Evolutionary conservation across 2,329 filamentous ascomycete genomes (phyloP).

Genomic region (Colletotrichum cereale): DNA sequence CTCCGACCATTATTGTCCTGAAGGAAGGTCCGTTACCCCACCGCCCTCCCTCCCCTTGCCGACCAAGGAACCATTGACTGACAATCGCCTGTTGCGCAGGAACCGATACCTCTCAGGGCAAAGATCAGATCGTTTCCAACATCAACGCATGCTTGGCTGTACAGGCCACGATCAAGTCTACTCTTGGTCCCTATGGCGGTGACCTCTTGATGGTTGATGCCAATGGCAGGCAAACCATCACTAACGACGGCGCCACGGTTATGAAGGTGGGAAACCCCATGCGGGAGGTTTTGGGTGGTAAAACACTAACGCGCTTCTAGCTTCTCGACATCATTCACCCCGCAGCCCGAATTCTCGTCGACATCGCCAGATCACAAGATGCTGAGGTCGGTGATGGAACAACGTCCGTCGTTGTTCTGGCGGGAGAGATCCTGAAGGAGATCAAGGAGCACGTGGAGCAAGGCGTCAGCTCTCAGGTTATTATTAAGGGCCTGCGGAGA

Average conservation of each 20-base stretch:
- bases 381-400: slow-evolving; percentile 98
- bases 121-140: slow-evolving; percentile 96
- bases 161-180: slow-evolving; percentile 95
- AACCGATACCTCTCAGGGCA: slow-evolving; percentile 96
- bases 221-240: slow-evolving; percentile 97
- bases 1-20: slow-evolving; percentile 97
- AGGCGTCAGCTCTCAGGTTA: slow-evolving; percentile 96
- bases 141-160: slow-evolving; percentile 98
- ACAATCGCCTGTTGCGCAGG: slow-evolving; percentile 64
- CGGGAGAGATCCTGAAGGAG: slow-evolving; percentile 98
- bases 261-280: slow-evolving; percentile 80
- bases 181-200: slow-evolving; percentile 95
- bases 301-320: slow-evolving; percentile 56
- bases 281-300: not conserved
- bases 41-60: slow-evolving; percentile 47
- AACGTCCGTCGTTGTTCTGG: slow-evolving; percentile 95
- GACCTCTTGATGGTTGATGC: slow-evolving; percentile 95
- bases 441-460: slow-evolving; percentile 96
- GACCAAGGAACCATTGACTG: slow-evolving; percentile 41
- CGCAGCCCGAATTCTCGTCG: slow-evolving; percentile 95
- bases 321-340: slow-evolving; percentile 99
- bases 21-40: slow-evolving; percentile 83
- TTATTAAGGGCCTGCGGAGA: slow-evolving; percentile 94
- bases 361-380: slow-evolving; percentile 98
- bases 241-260: slow-evolving; percentile 98